These are phyloP conservation scores for Maudiozyma serrabonitensis DNA, from an alignment of 805 yeast genomes.

Conservation along the genomic window DNA sequence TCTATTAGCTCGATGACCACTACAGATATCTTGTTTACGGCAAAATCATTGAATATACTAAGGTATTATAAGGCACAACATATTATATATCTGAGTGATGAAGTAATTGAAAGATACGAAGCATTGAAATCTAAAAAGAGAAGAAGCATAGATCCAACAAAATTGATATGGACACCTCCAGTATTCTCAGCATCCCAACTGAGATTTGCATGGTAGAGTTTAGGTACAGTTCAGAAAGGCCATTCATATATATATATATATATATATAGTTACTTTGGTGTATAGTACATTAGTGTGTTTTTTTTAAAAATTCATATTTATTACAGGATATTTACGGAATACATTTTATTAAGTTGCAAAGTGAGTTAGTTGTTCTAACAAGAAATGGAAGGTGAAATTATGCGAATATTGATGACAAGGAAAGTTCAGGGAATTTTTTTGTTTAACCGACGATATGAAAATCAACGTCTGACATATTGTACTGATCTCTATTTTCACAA, in stretches of 20 bases:
- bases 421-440: neutral
- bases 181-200: constrained; percentile 88
- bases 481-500: constrained; percentile 54
- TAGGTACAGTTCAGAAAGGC: neutral
- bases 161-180: constrained; percentile 89
- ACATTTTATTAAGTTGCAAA: neutral
- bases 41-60: constrained; percentile 82
- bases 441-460: constrained; percentile 22
- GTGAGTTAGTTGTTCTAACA: neutral
- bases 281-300: neutral
- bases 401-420: too few relatives aligned
- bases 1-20: constrained; percentile 88
- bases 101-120: constrained; percentile 66
- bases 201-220: constrained; percentile 78
- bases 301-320: neutral
- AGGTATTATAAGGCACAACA: constrained; percentile 94
- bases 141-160: constrained; percentile 63
- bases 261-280: neutral
- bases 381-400: too few relatives aligned
- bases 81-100: constrained; percentile 76
- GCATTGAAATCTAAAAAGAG: constrained; percentile 59
- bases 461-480: constrained; percentile 19
- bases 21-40: constrained; percentile 86
- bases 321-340: neutral
- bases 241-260: neutral